phyloP scores from a whole-genome alignment of 2,329 filamentous ascomycete genomes.

The Alternaria gansuensis region DNA sequence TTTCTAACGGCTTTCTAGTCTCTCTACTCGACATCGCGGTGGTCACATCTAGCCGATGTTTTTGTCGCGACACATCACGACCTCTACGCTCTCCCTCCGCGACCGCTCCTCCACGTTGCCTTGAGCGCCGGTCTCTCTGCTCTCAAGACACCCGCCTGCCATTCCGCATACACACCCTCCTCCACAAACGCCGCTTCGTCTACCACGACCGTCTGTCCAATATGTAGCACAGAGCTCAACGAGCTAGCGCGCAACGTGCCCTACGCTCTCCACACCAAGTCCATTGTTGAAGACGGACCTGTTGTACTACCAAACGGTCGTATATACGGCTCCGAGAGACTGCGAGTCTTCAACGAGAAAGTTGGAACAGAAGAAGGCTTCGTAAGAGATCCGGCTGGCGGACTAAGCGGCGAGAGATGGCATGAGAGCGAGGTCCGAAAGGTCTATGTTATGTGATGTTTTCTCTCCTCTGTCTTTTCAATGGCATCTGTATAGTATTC shows the following conservation, averaged over 20 bases:
- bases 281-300: constrained; percentile 86
- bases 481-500: constrained; percentile 1
- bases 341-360: constrained; percentile 82
- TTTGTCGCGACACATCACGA: constrained; percentile 89
- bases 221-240: constrained; percentile 95
- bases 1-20: constrained; percentile 58
- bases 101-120: constrained; percentile 88
- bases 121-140: constrained; percentile 90
- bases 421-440: constrained; percentile 72
- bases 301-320: constrained; percentile 86
- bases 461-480: neutral
- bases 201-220: constrained; percentile 82
- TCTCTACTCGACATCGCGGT: constrained; percentile 77
- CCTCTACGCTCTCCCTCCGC: constrained; percentile 81
- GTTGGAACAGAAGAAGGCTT: constrained; percentile 71
- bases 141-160: constrained; percentile 93
- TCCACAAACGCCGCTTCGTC: constrained; percentile 65
- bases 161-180: constrained; percentile 70
- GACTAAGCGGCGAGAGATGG: constrained; percentile 65
- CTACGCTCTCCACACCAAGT: constrained; percentile 95
- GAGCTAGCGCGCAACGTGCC: constrained; percentile 87
- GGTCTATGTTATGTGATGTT: constrained; percentile 80
- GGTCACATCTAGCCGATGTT: constrained; percentile 77
- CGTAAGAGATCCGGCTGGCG: constrained; percentile 76
- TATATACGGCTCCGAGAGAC: constrained; percentile 78